Base-by-base conservation (phyloP, 345 rosid species). In the Noccaea bulbosa region DNA sequence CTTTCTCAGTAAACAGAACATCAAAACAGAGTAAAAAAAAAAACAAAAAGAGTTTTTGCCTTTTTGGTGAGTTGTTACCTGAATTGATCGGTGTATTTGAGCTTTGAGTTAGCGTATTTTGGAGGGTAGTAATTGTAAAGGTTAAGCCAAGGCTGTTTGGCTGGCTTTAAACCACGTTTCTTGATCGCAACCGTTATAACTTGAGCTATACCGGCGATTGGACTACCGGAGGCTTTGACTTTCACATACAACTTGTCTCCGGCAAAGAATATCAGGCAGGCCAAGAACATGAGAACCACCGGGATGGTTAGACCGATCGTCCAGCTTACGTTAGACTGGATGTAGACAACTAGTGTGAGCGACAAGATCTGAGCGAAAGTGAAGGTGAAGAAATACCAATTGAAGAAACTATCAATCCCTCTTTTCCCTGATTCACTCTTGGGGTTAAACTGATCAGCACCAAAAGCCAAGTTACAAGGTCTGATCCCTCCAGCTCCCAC, bases 381-480 rank as follows among this genome's bases (percentile, higher is more conserved):
- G 85, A 81, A 90, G 74, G 88, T 87, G 77, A 83, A 90, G 82
- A 87, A 83, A 54, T 90, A 87, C 96, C 96, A 90, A 51, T 90
- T 90, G 73, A 90, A 86, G 87, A 90, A 90, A 73, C 96, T 90
- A 32, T 84, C 84, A 43, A 82, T 77, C 35, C 96, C 96, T 73
- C 69, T 80, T 71, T 83, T 86, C 16, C 96, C 96, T 1, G 96
- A 75, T 30, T 83, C 87, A 1, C 88, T 86, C 33, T 79, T 67
- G 0, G 96, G 89, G 54, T 90, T 81, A 66, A 90, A 90, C 70
- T 90, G 96, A 62, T 90, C 96, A 17, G 84, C 93, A 1, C 91
- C 96, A 32, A 90, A 87, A 4, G 96, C 91, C 61, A 90, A 62
- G 45, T 87, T 90, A 74, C 93, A 87, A 3, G 96, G 96, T 50